Conservation (phyloP, 1,284 basidiomycete species). For the Malassezia sympodialis region DNA sequence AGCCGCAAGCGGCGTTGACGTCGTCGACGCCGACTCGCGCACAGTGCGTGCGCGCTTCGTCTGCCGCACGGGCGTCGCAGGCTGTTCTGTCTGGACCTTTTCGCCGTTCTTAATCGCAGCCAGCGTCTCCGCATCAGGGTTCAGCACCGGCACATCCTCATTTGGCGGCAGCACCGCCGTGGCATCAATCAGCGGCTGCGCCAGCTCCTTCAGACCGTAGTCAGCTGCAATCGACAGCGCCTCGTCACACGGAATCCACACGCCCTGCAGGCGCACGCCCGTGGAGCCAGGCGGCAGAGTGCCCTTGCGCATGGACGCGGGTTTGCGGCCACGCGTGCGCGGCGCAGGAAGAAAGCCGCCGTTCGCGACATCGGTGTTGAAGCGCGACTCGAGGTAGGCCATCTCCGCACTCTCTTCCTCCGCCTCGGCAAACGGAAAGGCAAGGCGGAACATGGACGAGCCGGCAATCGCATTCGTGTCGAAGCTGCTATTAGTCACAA, state of each 20-base stretch:
- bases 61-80: constrained; percentile 15
- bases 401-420: constrained; percentile 72
- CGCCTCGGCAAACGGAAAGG: constrained; percentile 75
- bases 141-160: constrained; percentile 29
- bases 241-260: constrained; percentile 69
- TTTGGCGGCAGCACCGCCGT: constrained; percentile 59
- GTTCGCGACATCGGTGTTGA: constrained; percentile 71
- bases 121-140: constrained; percentile 15
- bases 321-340: constrained; percentile 24
- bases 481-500: constrained; percentile 88
- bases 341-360: constrained; percentile 55
- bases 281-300: constrained; percentile 38
- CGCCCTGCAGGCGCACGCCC: constrained; percentile 64
- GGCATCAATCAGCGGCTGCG: constrained; percentile 62
- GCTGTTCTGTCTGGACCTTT: constrained; percentile 1
- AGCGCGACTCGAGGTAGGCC: constrained; percentile 68
- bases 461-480: constrained; percentile 91
- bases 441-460: constrained; percentile 95
- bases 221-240: constrained; percentile 59
- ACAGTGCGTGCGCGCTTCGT: constrained; percentile 7
- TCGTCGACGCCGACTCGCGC: background rate
- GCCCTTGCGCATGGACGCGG: constrained; percentile 18
- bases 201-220: constrained; percentile 59
- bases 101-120: constrained; percentile 1
- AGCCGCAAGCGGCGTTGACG: constrained; percentile 9